Base-by-base conservation (phyloP, 106 monocot species). In the Dendrobium huoshanense region DNA sequence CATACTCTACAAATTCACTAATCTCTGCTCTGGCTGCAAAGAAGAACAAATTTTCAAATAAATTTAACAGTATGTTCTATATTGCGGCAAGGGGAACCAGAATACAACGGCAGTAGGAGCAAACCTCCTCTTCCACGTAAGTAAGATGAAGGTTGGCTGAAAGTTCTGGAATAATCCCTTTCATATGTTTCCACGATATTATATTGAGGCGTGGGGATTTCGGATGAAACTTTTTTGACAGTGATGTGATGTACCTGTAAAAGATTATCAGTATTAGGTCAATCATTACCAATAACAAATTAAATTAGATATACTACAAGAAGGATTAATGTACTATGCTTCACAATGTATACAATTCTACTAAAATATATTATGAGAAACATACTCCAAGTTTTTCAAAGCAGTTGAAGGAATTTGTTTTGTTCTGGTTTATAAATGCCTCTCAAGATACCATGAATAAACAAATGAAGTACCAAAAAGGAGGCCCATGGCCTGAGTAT, bases 121-220 rank as follows among this genome's bases (percentile, higher is more conserved):
- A 79, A 80, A 99, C 99, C 95, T 93, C 99, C 99, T 90, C 99
- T 89, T 77, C 86, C 92, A 81, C 99, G 99, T 77, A 99, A 74
- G 81, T 99, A 99, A 77, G 93, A 95, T 65, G 89, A 84, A 37
- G 93, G 87, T 82, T 95, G 99, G 18, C 72, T 61, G 73, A 99
- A 99, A 24, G 95, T 95, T 77, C 87, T 77, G 2, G 93, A 84
- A 82, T 99, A 99, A 82, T 95, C 95, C 81, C 91, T 90, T 91
- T 99, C 99, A 86, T 99, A 99, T 45, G 93, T 90, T 17, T 93
- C 95, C 78, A 93, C 99, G 59, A 85, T 76, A 81, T 55, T 80
- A 80, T 87, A 99, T 33, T 91, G 91, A 43, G 99, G 99, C 78
- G 93, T 99, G 27, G 99, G 99, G 80, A 99, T 99, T 78, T 99